phyloP scores from a whole-genome alignment of 2,329 filamentous ascomycete species.

The Penicillium hordei region DNA sequence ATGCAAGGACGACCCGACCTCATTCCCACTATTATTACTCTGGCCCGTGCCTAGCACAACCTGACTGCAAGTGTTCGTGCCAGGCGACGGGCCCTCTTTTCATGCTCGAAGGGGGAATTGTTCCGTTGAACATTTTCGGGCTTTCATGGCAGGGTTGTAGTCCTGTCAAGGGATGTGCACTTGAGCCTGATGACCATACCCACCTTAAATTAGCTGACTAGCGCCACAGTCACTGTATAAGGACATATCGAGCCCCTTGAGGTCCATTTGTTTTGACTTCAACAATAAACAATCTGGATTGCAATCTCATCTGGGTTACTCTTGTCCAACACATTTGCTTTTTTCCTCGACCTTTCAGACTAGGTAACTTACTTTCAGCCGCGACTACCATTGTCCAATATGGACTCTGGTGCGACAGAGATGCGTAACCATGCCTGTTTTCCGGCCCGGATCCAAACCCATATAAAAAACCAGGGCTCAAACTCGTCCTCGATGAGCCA shows the following conservation, averaged over 20 bases:
- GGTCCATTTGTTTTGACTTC: constrained; percentile 19
- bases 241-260: constrained; percentile 27
- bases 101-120: constrained; percentile 27
- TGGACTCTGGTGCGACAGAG: constrained; percentile 29
- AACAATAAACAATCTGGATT: constrained; percentile 14
- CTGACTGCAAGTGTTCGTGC: constrained; percentile 19
- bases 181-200: constrained; percentile 19
- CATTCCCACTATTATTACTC: constrained; percentile 27
- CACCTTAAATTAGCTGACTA: constrained; percentile 19
- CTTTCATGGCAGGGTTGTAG: constrained; percentile 20
- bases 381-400: constrained; percentile 31
- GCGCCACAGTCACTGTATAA: constrained; percentile 32
- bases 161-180: constrained; percentile 35
- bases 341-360: constrained; percentile 12
- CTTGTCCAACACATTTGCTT: constrained; percentile 25
- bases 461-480: constrained; percentile 24
- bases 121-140: constrained; percentile 17
- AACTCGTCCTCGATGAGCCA: constrained; percentile 21
- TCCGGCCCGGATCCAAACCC: constrained; percentile 23
- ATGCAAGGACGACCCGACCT: constrained; percentile 40
- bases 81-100: constrained; percentile 24
- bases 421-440: constrained; percentile 25
- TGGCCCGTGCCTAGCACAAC: constrained; percentile 25
- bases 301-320: constrained; percentile 22
- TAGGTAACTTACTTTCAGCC: constrained; percentile 14